A percentile compares a stretch with the other conserved stretches of the same genome.
Conservation (phyloP, 2,329 filamentous ascomycete species). For the Verticillium alfalfae region DNA sequence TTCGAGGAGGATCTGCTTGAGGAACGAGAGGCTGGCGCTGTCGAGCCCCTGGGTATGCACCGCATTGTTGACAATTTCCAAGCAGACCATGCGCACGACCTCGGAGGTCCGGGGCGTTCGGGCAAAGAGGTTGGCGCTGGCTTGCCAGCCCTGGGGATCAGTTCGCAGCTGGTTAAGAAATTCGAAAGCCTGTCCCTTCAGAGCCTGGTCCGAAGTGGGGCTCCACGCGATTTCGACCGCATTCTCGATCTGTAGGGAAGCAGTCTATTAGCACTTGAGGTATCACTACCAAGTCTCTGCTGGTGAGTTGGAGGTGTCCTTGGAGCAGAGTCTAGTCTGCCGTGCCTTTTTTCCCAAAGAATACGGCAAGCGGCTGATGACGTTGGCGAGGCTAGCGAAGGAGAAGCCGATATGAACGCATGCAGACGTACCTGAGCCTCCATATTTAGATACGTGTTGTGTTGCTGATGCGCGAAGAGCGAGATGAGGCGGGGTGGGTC, state of each 20-base stretch:
- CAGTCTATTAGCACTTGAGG: slow-evolving; percentile 8
- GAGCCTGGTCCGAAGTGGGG: slow-evolving; percentile 65
- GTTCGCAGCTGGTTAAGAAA: slow-evolving; percentile 74
- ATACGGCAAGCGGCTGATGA: slow-evolving; percentile 6
- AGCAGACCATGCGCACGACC: slow-evolving; percentile 78
- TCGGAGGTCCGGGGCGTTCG: slow-evolving; percentile 71
- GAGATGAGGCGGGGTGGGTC: slow-evolving; percentile 6
- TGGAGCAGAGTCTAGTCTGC: not conserved
- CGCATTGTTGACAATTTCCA: slow-evolving; percentile 91
- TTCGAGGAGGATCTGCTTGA: slow-evolving; percentile 75
- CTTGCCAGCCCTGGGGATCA: slow-evolving; percentile 84
- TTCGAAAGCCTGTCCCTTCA: slow-evolving; percentile 78
- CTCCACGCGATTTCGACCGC: slow-evolving; percentile 93
- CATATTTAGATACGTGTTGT: slow-evolving; percentile 26
- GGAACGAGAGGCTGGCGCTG: slow-evolving; percentile 61
- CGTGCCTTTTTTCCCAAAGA: not conserved
- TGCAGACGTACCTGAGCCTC: slow-evolving; percentile 39
- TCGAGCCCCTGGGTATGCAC: slow-evolving; percentile 77
- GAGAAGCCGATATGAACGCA: slow-evolving; percentile 4
- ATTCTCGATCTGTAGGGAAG: slow-evolving; percentile 67
- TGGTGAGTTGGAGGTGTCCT: not conserved
- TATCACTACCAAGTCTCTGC: too few relatives aligned
- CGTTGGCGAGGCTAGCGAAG: slow-evolving; percentile 18
- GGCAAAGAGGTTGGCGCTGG: slow-evolving; percentile 81
- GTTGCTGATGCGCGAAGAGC: slow-evolving; percentile 8